phyloP scores from a whole-genome alignment of 2,329 filamentous ascomycete species.

The Pseudocercospora pini-densiflorae region DNA sequence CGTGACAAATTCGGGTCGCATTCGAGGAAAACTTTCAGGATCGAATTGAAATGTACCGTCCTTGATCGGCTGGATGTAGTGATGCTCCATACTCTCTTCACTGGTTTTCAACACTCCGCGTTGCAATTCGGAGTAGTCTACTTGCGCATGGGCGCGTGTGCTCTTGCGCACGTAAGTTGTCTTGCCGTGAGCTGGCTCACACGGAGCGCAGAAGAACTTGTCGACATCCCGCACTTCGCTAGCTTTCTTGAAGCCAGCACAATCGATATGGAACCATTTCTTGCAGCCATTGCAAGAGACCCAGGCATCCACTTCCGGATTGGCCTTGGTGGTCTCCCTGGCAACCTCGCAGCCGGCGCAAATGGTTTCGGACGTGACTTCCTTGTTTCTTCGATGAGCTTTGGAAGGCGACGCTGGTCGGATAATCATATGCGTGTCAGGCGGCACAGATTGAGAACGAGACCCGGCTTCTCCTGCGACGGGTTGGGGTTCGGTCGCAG shows the following conservation, averaged over 20 bases:
- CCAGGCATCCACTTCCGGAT: constrained; percentile 62
- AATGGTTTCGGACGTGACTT: constrained; percentile 47
- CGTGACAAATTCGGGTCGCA: constrained; percentile 66
- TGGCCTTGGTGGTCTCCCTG: constrained; percentile 54
- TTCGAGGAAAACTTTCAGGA: constrained; percentile 65
- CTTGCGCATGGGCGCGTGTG: constrained; percentile 65
- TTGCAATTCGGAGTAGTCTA: constrained; percentile 71
- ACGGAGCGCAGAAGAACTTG: constrained; percentile 67
- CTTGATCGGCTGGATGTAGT: constrained; percentile 70
- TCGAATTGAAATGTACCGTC: constrained; percentile 66
- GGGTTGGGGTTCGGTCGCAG: not conserved
- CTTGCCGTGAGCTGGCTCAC: constrained; percentile 63
- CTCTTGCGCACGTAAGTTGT: constrained; percentile 72
- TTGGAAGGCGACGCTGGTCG: constrained; percentile 32
- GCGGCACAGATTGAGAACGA: constrained; percentile 37
- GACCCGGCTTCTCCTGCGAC: not conserved
- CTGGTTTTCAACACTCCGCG: constrained; percentile 69
- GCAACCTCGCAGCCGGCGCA: constrained; percentile 63
- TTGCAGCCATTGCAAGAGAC: constrained; percentile 72
- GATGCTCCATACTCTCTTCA: constrained; percentile 67
- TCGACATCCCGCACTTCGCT: constrained; percentile 68
- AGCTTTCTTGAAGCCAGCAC: constrained; percentile 68
- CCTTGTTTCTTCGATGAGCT: constrained; percentile 30
- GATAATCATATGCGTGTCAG: constrained; percentile 35
- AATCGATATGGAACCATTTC: constrained; percentile 70